Conservation (phyloP, 2,329 filamentous ascomycete species). For the Penicillium sp. region DNA sequence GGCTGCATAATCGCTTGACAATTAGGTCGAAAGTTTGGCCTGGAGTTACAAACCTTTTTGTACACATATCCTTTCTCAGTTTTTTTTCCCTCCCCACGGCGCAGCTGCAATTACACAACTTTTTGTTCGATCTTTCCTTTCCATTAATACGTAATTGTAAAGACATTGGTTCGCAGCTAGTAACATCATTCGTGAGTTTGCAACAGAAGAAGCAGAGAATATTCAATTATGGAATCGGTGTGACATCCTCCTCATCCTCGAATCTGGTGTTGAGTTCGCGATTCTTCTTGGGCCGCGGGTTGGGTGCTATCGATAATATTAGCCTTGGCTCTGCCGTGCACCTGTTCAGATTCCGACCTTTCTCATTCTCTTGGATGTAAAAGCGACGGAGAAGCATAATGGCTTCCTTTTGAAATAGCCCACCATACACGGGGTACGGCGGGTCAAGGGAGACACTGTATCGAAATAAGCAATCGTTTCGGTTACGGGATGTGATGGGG, state of each 20-base stretch:
- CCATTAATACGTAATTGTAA: neutral
- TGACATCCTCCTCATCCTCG: slow-evolving; percentile 15
- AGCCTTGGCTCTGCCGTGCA: neutral
- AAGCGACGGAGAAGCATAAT: slow-evolving; percentile 89
- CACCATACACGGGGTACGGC: slow-evolving; percentile 77
- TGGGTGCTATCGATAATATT: slow-evolving; percentile 46
- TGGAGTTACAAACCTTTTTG: slow-evolving; percentile 20
- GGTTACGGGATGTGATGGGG: neutral
- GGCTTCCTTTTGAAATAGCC: slow-evolving; percentile 84
- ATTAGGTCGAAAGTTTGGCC: slow-evolving; percentile 5
- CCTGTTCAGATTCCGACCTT: slow-evolving; percentile 52
- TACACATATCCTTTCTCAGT: slow-evolving; percentile 26
- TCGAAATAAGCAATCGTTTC: neutral
- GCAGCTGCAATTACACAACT: slow-evolving; percentile 22
- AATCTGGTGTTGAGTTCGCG: slow-evolving; percentile 59
- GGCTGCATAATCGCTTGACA: slow-evolving; percentile 19
- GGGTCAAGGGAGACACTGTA: slow-evolving; percentile 65
- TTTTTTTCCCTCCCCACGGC: slow-evolving; percentile 18
- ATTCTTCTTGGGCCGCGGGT: slow-evolving; percentile 60
- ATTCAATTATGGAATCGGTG: neutral
- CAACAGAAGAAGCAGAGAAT: neutral
- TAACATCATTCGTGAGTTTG: neutral
- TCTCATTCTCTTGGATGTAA: slow-evolving; percentile 96
- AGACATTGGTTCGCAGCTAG: neutral
- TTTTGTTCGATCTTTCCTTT: slow-evolving; percentile 3